Base-by-base conservation (phyloP, 495 filamentous ascomycete genomes). In the Hypoxylon fuscum region DNA sequence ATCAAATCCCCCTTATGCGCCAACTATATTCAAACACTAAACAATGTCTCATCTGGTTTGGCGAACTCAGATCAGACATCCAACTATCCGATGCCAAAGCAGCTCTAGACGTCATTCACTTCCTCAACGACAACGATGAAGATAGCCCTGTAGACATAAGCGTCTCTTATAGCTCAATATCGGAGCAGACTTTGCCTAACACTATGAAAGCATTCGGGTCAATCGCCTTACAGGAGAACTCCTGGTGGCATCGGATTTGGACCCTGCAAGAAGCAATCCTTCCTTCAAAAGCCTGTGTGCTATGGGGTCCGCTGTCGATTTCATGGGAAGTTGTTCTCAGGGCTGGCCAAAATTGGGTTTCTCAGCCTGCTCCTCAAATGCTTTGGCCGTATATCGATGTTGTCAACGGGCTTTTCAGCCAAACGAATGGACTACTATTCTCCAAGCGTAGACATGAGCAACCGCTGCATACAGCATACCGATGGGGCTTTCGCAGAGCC, bases 1-100 rank as follows among this genome's bases (percentile, higher is more conserved):
- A 11, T 11, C 58, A 62, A 35, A 20, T 62, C 40, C 17, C 22
- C 7, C 10, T 43, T 2, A 62, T 62, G 58, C 31, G 27, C 1
- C 8, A 37, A 11, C 47, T 62, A 14, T 62, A 62, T 15, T 12
- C 20, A 3, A 45, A 25, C 3, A 15, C 42, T 5, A n/a, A 14
- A 15, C 21, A 25, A 29, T 25, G 21, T 15, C 22, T 45, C 1
- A 29, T 45, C 8, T 45, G 42, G 42, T 8, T 45, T 4, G 42
- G 42, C 22, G 42, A 45, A 3, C 14, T 29, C 9, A 45, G 21
- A 15, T n/a, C 42, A 18, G 42, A 45, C 27, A 37, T 37, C 5
- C 31, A 32, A 15, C 34, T 37, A 37, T 37, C 34, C 10, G 34
- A 37, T 14, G 34, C 34, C 11, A 11, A 15, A 15, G n/a, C 34